Conservation (phyloP, 1,284 basidiomycete species). For the Trametes sp. region DNA sequence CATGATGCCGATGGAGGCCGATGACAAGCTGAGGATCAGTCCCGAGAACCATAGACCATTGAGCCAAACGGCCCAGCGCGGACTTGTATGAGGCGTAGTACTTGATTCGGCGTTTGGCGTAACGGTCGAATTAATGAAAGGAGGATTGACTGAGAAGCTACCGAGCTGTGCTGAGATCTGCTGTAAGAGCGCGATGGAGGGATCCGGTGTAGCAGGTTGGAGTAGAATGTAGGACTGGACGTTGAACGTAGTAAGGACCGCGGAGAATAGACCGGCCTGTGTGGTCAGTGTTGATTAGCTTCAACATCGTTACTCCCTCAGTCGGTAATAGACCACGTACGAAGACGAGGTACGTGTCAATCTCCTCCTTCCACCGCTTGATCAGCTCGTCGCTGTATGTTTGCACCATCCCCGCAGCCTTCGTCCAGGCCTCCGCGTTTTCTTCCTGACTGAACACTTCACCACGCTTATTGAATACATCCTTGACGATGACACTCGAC, state of each 20-base stretch:
- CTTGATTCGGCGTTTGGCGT: background rate
- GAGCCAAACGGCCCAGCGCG: conserved; percentile 13
- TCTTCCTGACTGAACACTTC: background rate
- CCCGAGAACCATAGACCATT: conserved; percentile 29
- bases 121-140: conserved; percentile 22
- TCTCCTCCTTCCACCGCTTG: conserved; percentile 20
- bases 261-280: conserved; percentile 26
- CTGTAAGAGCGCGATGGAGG: background rate
- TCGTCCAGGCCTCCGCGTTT: conserved; percentile 10
- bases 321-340: conserved; percentile 5
- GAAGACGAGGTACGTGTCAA: conserved; percentile 23
- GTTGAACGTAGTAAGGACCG: conserved; percentile 17
- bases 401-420: conserved; percentile 2
- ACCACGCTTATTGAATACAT: background rate
- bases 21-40: conserved; percentile 24
- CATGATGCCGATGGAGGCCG: conserved; percentile 23
- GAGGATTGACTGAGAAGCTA: conserved; percentile 13
- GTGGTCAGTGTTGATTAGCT: background rate
- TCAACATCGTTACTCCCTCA: background rate
- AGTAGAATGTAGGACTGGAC: conserved; percentile 18
- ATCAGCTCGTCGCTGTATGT: conserved; percentile 14
- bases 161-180: conserved; percentile 14
- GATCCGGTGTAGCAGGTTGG: conserved; percentile 11
- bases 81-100: background rate
- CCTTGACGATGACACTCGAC: too few species aligned